A percentile compares a stretch with the other conserved stretches of the same genome.
Conservation (phyloP, 306 rosid genomes). For the Vigna radiata region DNA sequence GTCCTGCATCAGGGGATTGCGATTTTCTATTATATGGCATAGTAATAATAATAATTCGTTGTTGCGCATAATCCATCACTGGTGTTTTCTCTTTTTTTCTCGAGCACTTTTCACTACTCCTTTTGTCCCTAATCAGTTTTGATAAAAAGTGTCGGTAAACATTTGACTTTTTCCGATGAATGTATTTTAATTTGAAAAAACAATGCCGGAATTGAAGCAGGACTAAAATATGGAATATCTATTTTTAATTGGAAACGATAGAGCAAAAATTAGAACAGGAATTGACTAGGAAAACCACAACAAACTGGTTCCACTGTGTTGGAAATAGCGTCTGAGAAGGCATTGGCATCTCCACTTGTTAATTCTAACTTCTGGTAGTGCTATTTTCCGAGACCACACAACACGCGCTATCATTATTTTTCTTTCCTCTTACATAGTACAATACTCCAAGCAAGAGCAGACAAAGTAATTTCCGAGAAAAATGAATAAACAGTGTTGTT, state of each 20-base stretch:
- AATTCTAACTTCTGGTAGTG: not conserved
- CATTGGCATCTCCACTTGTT: not conserved
- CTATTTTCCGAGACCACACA: not conserved
- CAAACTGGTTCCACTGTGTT: not conserved
- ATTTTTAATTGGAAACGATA: not conserved
- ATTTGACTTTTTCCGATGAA: slow-evolving; percentile 5
- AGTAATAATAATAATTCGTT: slow-evolving; percentile 5
- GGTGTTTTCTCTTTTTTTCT: slow-evolving; percentile 9
- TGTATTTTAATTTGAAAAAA: slow-evolving; percentile 4
- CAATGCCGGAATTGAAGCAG: not conserved
- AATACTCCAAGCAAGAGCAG: not conserved
- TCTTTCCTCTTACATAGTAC: not conserved
- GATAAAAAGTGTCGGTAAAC: not conserved
- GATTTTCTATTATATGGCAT: not conserved
- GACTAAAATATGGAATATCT: not conserved
- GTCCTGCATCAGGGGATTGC: slow-evolving; percentile 22
- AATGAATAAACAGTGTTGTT: no score
- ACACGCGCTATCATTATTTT: not conserved
- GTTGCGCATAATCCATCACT: not conserved
- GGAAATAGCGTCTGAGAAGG: not conserved
- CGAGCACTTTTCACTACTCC: not conserved
- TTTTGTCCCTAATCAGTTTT: slow-evolving; percentile 2
- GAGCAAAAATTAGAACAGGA: no score
- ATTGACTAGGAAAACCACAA: not conserved
- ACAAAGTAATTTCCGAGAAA: not conserved